phyloP scores from a whole-genome alignment of 1,284 basidiomycete genomes.

The Coniophora puteana region DNA sequence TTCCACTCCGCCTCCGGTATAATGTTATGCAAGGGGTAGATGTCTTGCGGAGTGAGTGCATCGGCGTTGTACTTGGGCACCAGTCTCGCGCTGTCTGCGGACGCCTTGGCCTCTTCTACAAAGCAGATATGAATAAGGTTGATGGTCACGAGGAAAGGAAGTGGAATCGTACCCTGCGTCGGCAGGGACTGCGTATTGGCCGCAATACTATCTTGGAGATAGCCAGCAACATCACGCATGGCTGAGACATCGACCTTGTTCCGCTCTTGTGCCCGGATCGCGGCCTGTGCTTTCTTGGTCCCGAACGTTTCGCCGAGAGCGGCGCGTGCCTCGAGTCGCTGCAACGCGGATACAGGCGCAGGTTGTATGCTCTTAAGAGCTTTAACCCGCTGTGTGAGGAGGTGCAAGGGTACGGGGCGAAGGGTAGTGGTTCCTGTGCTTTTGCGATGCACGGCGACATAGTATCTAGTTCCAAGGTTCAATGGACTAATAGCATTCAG shows the following conservation, averaged over 20 bases:
- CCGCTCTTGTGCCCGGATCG: slow-evolving; percentile 79
- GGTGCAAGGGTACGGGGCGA: slow-evolving; percentile 68
- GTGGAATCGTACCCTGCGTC: slow-evolving; percentile 48
- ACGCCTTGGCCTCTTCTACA: slow-evolving; percentile 61
- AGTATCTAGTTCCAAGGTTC: slow-evolving; percentile 42
- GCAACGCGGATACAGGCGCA: slow-evolving; percentile 43
- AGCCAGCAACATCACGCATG: slow-evolving; percentile 76
- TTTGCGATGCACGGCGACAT: slow-evolving; percentile 70
- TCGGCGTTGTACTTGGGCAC: slow-evolving; percentile 70
- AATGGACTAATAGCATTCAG: slow-evolving; percentile 8
- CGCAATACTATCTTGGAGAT: slow-evolving; percentile 80
- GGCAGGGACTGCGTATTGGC: slow-evolving; percentile 65
- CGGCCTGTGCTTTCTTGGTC: slow-evolving; percentile 87
- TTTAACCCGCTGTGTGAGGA: slow-evolving; percentile 78
- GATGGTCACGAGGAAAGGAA: slow-evolving; percentile 2
- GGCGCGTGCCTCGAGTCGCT: slow-evolving; percentile 64
- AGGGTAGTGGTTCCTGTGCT: slow-evolving; percentile 65
- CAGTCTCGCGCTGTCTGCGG: slow-evolving; percentile 59
- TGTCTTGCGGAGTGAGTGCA: slow-evolving; percentile 64
- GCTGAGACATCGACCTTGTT: slow-evolving; percentile 85
- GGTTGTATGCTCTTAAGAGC: slow-evolving; percentile 69
- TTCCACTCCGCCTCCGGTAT: slow-evolving; percentile 79
- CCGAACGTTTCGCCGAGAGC: slow-evolving; percentile 90
- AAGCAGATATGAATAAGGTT: slow-evolving; percentile 1
- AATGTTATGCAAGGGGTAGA: slow-evolving; percentile 75